phyloP scores from a whole-genome alignment of 768 basidiomycete genomes.

The Mycena venus region DNA sequence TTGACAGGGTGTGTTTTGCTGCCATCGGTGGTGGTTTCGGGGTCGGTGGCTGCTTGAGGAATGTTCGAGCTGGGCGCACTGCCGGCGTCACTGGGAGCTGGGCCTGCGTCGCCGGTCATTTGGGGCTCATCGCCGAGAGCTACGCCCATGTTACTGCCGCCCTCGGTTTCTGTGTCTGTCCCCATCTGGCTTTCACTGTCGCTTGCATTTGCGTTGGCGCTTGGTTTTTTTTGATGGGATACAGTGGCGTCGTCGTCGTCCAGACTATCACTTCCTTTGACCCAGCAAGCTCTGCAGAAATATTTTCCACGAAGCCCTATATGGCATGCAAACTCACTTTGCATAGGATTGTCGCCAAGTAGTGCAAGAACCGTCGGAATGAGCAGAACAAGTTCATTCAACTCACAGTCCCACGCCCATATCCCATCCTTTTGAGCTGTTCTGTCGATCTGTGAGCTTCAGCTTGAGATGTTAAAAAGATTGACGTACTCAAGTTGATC shows the following conservation, averaged over 20 bases:
- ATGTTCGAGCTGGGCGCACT: too few relatives aligned
- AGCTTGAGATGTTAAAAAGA: too few relatives aligned
- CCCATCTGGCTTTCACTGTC: not conserved
- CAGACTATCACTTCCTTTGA: constrained; percentile 37
- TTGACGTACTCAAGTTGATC: constrained; percentile 49
- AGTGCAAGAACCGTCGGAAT: constrained; percentile 46
- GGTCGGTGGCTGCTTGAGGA: too few relatives aligned
- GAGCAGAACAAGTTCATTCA: constrained; percentile 44
- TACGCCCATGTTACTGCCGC: too few relatives aligned
- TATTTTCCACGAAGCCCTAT: constrained; percentile 51
- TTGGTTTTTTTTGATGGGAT: not conserved
- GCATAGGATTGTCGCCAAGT: constrained; percentile 46
- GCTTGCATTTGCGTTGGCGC: not conserved
- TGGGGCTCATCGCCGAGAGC: too few relatives aligned
- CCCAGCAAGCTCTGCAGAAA: constrained; percentile 57
- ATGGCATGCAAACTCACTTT: constrained; percentile 38
- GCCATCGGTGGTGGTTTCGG: too few relatives aligned
- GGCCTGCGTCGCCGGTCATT: too few relatives aligned
- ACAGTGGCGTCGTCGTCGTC: constrained; percentile 4
- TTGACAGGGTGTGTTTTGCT: too few relatives aligned
- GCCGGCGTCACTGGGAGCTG: too few relatives aligned
- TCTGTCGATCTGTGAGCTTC: not conserved
- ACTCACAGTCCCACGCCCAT: constrained; percentile 52
- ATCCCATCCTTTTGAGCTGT: constrained; percentile 43
- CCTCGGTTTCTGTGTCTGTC: too few relatives aligned